Evolutionary conservation across 345 rosid species (phyloP).

Genomic region (Cochlearia excelsa): DNA sequence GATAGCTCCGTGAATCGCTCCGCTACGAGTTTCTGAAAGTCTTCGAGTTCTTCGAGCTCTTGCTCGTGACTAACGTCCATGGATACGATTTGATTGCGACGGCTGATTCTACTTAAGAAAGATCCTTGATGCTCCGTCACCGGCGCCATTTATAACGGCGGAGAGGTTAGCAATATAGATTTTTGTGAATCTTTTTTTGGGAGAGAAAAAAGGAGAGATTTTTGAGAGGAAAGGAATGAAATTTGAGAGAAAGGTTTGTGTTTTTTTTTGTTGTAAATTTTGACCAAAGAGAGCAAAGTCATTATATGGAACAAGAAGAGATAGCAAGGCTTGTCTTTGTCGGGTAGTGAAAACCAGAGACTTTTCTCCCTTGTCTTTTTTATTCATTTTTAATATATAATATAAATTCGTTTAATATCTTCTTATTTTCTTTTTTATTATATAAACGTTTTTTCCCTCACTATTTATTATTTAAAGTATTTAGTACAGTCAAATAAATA

Average conservation of each 20-base stretch:
- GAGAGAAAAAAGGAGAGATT: background rate
- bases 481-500: too few species aligned
- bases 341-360: slow-evolving; percentile 33
- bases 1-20: slow-evolving; percentile 63
- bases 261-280: background rate
- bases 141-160: slow-evolving; percentile 42
- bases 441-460: too few species aligned
- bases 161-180: background rate
- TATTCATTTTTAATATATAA: background rate
- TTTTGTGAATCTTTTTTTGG: slow-evolving; percentile 2
- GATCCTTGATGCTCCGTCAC: slow-evolving; percentile 70
- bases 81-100: slow-evolving; percentile 72
- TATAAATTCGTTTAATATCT: too few species aligned
- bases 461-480: too few species aligned
- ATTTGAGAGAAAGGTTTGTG: background rate
- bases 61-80: slow-evolving; percentile 82
- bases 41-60: slow-evolving; percentile 76
- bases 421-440: too few species aligned
- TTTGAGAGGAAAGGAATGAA: slow-evolving; percentile 3
- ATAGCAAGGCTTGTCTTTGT: slow-evolving; percentile 28
- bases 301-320: slow-evolving; percentile 23
- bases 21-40: slow-evolving; percentile 65
- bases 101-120: slow-evolving; percentile 75
- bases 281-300: slow-evolving; percentile 3
- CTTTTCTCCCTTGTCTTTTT: slow-evolving; percentile 10